Evolutionary conservation across 192 early-diverging fungal genomes (phyloP), one percentile per base, ranked within the genome.

Genomic region (Allomyces arbusculus): DNA sequence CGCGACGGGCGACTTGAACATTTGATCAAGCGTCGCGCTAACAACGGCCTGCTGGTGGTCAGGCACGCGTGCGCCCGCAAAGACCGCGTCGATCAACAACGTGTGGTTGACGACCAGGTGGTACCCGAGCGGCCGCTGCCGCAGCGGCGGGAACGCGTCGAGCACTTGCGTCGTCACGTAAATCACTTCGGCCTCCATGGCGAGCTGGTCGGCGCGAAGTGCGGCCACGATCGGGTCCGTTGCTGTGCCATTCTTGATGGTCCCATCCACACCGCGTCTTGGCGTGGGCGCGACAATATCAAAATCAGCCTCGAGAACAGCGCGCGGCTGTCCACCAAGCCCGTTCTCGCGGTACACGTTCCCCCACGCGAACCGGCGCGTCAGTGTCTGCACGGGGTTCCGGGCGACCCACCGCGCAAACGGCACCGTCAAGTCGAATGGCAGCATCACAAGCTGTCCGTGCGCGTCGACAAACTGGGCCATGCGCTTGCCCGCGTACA

Each of bases 331-430:
- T 6, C 91, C 93, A 9, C 92, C 92, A 10, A 79, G 84, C 5
- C 78, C 73, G 64, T 90, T 94, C 69, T 86, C 80, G 1, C 86
- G 76, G 71, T 87, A 97, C 9, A 90, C 88, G 43, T 80, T 74
- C 44, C 91, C 93, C 73, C 96, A 90, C 23, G 80, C 80, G 73
- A 85, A 96, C 63, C 93, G 79, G 71, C 95, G 95, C 26, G 95
- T 69, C 63, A 86, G 77, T 0, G 78, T 80, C 33, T 40, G 33
- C 65, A 85, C 83, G 67, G 84, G 76, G 44, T 83, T 83, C 22
- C 88, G 73, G 16, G 87, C 84, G 61, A 95, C 80, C 24, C 87
- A 90, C 26, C 93, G 74, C 10, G 91, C 91, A 80, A 92, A 97
- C 23, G 93, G 91, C 12, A 87, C 86, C 0, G 91, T 94, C 70